phyloP scores from a whole-genome alignment of 768 basidiomycete genomes.

The Psilocybe cubensis region DNA sequence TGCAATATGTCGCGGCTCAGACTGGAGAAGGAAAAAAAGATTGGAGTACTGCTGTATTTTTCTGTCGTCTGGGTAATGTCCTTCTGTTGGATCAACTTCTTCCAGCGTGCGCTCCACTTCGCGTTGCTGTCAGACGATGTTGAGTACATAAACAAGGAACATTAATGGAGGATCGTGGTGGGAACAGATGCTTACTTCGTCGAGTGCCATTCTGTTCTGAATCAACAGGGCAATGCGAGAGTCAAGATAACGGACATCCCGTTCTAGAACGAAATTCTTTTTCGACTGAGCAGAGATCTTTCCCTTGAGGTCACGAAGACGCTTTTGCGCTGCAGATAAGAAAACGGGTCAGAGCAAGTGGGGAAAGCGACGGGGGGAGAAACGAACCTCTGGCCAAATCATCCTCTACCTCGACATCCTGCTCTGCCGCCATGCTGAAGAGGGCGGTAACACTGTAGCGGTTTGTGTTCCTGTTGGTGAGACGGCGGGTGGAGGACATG shows the following conservation, averaged over 20 bases:
- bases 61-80: conserved; percentile 92
- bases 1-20: conserved; percentile 96
- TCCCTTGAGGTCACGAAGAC: conserved; percentile 92
- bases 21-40: conserved; percentile 97
- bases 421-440: conserved; percentile 98
- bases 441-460: conserved; percentile 95
- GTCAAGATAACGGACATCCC: conserved; percentile 98
- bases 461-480: conserved; percentile 93
- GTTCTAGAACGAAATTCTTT: conserved; percentile 99
- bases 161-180: conserved; percentile 13
- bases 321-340: conserved; percentile 81
- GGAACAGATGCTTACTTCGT: conserved; percentile 69
- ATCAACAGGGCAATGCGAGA: conserved; percentile 96
- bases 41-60: conserved; percentile 96
- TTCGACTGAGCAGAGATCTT: conserved; percentile 98
- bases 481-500: conserved; percentile 69
- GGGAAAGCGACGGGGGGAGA: conserved; percentile 1
- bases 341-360: not conserved
- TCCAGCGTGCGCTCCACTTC: conserved; percentile 95
- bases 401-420: conserved; percentile 97
- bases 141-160: conserved; percentile 1
- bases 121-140: conserved; percentile 64
- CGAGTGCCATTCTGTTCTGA: conserved; percentile 96
- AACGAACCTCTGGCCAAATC: conserved; percentile 90
- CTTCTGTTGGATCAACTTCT: conserved; percentile 92